Evolutionary conservation across 176 grass and related monocot species (phyloP), one percentile per base, ranked within the genome.

Genomic region (Rhynchospora tenuis): DNA sequence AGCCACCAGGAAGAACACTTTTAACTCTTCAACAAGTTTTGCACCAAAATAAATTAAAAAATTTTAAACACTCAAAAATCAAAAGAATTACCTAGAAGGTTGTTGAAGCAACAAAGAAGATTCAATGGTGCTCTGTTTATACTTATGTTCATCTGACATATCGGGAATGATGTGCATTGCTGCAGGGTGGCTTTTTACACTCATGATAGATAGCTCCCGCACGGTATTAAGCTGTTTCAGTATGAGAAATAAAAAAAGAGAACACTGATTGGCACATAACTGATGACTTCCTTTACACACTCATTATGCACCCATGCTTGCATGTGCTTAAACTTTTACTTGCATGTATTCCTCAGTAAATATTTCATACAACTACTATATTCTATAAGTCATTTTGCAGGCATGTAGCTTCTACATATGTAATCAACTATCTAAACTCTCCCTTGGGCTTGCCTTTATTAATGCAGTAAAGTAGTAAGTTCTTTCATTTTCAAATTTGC

Each of bases 171-270:
- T 94, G 46, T 91, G 88, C 95, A 98, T 95, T 56, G 91, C 92
- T 84, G 92, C 89, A 83, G 95, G 95, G 44, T 90, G 92, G 83
- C 89, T 91, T 87, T 95, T 98, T 20, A 93, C 86, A 90, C 92
- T 95, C 95, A 98, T 95, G 16, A 98, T 98, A 83, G 95, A 98
- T 90, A 98, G 91, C 80, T 98, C 95, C 83, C 95, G 66, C 59
- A 98, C 92, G 62, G 95, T 95, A 83, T 87, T 93, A 91, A 98
- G 89, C 95, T 98, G 92, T 66, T 13, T 50, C 13, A 14, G 16
- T 15, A 83, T 9, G 78, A 70, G 26, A 70, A 72, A 4, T n/a
- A n/a, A 83, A 83, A n/a, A 52, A 8, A 83, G 69, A 82, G 17
- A 29, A 33, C 56, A 85, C 22, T 50, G 61, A 57, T 65, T 45